Conservation (phyloP, 1,284 basidiomycete species). For the Microbotryum scabiosae region DNA sequence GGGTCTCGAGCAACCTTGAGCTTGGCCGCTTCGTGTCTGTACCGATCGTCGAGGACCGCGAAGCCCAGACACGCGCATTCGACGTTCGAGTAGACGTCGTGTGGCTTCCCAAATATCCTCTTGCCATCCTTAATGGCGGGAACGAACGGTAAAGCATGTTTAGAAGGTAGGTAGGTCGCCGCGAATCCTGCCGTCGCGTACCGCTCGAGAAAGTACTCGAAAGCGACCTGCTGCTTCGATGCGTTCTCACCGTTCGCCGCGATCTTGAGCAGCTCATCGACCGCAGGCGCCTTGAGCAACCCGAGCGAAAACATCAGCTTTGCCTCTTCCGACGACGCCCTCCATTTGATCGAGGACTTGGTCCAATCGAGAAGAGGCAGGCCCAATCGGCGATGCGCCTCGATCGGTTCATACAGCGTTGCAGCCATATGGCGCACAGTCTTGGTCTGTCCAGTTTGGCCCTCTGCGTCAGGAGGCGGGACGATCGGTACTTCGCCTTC, state of each 20-base stretch:
- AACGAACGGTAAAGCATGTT: slow-evolving; percentile 59
- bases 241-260: slow-evolving; percentile 51
- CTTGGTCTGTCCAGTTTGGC: slow-evolving; percentile 38
- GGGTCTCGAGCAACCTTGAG: slow-evolving; percentile 71
- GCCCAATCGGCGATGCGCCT: slow-evolving; percentile 61
- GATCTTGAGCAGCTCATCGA: slow-evolving; percentile 58
- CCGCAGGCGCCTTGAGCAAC: slow-evolving; percentile 60
- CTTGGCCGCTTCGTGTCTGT: slow-evolving; percentile 57
- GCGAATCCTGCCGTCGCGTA: slow-evolving; percentile 33
- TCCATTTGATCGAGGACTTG: slow-evolving; percentile 60
- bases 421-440: slow-evolving; percentile 51
- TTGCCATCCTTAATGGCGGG: slow-evolving; percentile 57
- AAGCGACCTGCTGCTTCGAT: slow-evolving; percentile 49
- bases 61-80: slow-evolving; percentile 72
- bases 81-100: slow-evolving; percentile 65
- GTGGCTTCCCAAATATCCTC: slow-evolving; percentile 55
- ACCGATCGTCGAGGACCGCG: slow-evolving; percentile 52
- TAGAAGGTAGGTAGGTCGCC: slow-evolving; percentile 18
- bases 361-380: slow-evolving; percentile 87
- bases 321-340: slow-evolving; percentile 72
- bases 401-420: slow-evolving; percentile 56
- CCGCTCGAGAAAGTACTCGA: slow-evolving; percentile 72
- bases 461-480: slow-evolving; percentile 27
- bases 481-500: slow-evolving; percentile 45
- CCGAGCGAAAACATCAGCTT: slow-evolving; percentile 76